phyloP scores from a whole-genome alignment of 345 rosid genomes.

The Linum tenue region DNA sequence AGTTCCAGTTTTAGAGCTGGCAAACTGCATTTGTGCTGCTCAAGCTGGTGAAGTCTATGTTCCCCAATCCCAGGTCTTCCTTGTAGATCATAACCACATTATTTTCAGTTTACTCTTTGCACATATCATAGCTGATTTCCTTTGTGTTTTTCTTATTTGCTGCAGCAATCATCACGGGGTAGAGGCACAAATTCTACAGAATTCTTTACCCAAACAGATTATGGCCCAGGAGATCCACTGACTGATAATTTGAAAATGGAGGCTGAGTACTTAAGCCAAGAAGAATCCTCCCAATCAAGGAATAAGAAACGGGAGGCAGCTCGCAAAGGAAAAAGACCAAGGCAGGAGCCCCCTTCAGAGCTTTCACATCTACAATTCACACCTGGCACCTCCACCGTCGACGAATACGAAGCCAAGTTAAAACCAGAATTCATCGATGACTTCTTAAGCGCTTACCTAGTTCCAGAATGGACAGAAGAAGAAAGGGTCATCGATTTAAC shows the following conservation, averaged over 20 bases:
- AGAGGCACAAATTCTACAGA: not conserved
- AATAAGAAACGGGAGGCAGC: slow-evolving; percentile 24
- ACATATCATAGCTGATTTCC: not conserved
- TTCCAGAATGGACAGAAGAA: slow-evolving; percentile 40
- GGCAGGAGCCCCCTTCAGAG: slow-evolving; percentile 39
- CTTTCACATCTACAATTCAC: slow-evolving; percentile 20
- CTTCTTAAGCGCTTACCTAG: slow-evolving; percentile 29
- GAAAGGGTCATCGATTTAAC: slow-evolving; percentile 23
- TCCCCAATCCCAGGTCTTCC: slow-evolving; percentile 24
- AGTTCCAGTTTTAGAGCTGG: slow-evolving; percentile 55
- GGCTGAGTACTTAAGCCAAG: slow-evolving; percentile 31
- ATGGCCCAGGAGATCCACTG: slow-evolving; percentile 15
- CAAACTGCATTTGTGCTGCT: slow-evolving; percentile 55
- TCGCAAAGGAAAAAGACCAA: slow-evolving; percentile 56
- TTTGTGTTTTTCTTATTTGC: not conserved
- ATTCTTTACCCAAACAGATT: slow-evolving; percentile 21
- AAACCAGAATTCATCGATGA: slow-evolving; percentile 42
- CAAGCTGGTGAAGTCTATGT: slow-evolving; percentile 23
- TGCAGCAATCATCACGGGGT: slow-evolving; percentile 13
- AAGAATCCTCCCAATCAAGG: slow-evolving; percentile 11
- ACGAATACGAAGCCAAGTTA: slow-evolving; percentile 43
- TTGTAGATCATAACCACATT: not conserved
- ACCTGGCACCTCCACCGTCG: slow-evolving; percentile 12
- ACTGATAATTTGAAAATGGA: slow-evolving; percentile 28
- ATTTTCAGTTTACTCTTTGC: not conserved